These are phyloP conservation scores for Neckera pumila DNA, from an alignment of 225 moss, liverwort and hornwort genomes.

Conservation along the genomic window DNA sequence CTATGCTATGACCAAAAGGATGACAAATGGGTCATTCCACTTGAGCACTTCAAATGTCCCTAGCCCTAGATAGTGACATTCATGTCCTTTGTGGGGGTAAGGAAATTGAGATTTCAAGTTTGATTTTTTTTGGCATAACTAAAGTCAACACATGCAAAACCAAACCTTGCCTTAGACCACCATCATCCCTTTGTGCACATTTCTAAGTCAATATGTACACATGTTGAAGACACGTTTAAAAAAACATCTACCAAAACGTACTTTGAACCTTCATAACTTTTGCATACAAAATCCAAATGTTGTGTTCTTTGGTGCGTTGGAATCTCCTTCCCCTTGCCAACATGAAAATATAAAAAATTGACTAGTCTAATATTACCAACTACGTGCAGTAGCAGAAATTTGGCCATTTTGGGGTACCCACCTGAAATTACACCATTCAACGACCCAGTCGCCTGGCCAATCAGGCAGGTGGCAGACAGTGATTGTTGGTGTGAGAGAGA, in stretches of 20 bases:
- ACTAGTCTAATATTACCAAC: not conserved
- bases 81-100: fast-evolving
- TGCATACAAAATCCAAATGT: not conserved
- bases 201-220: not conserved
- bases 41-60: not conserved
- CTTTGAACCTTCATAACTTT: not conserved
- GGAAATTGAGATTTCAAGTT: not conserved
- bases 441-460: not conserved
- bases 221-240: not conserved
- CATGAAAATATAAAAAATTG: not conserved
- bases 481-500: not conserved
- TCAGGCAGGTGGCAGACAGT: not conserved
- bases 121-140: not conserved
- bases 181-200: not conserved
- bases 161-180: fast-evolving
- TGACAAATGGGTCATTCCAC: not conserved
- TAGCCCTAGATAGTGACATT: not conserved
- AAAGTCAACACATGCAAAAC: fast-evolving
- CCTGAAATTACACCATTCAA: not conserved
- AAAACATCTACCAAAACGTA: not conserved
- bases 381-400: not conserved
- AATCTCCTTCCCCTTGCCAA: not conserved
- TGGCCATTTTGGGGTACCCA: not conserved
- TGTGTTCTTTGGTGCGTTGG: fast-evolving
- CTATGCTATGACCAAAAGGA: not conserved